Conservation (phyloP, 1,284 basidiomycete genomes). For the Mycena sp. region DNA sequence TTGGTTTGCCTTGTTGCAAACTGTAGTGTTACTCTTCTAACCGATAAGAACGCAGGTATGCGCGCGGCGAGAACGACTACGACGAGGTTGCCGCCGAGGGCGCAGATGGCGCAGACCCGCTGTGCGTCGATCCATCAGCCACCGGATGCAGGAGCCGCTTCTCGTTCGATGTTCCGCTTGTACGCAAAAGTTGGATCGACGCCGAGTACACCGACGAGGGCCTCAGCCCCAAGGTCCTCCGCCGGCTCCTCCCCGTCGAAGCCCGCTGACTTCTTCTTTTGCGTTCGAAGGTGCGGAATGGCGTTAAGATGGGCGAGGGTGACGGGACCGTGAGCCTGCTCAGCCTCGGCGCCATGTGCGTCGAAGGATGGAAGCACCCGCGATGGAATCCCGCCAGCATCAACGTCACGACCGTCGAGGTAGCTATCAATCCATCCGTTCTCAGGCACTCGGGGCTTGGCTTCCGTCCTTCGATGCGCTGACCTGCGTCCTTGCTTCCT, state of each 20-base stretch:
- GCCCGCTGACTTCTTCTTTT: background rate
- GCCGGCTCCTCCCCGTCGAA: too few species aligned
- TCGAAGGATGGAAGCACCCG: conserved; percentile 91
- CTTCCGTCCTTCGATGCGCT: too few species aligned
- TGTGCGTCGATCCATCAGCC: conserved; percentile 47
- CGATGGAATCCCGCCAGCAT: conserved; percentile 96
- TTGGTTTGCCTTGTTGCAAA: conserved; percentile 43
- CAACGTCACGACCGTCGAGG: conserved; percentile 21
- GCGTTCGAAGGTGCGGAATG: conserved; percentile 52
- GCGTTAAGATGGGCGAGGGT: conserved; percentile 92
- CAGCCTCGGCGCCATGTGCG: conserved; percentile 95
- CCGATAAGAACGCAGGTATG: conserved; percentile 46
- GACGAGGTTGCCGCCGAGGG: conserved; percentile 59
- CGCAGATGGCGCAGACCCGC: conserved; percentile 52
- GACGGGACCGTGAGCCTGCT: conserved; percentile 95
- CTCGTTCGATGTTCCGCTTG: conserved; percentile 67
- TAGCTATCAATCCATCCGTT: background rate
- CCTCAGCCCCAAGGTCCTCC: conserved; percentile 64
- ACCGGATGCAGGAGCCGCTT: conserved; percentile 56
- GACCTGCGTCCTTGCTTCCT: too few species aligned
- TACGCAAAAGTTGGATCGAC: conserved; percentile 85
- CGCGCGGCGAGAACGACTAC: conserved; percentile 55
- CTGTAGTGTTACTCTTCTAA: too few species aligned
- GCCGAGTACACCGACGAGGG: conserved; percentile 77
- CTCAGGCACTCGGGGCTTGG: background rate